Evolutionary conservation across 1,284 basidiomycete genomes (phyloP).

Genomic region (Naganishia cerealis): DNA sequence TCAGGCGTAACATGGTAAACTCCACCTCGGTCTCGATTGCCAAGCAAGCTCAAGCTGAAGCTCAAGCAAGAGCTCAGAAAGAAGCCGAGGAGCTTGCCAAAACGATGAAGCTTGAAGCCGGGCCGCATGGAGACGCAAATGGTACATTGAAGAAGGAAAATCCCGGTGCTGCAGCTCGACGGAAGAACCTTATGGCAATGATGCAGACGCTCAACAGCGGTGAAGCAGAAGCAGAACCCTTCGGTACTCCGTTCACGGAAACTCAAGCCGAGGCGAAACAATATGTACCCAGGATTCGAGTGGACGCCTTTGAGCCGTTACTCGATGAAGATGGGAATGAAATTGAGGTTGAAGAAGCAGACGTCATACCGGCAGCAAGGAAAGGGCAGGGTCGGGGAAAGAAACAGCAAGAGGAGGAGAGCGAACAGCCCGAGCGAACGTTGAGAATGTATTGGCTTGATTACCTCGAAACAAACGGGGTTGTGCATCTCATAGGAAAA

Average conservation of each 20-base stretch:
- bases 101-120: conserved; percentile 1
- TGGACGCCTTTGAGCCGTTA: conserved; percentile 33
- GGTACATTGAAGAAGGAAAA: conserved; percentile 10
- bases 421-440: conserved; percentile 60
- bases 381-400: conserved; percentile 30
- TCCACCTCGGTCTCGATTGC: conserved; percentile 29
- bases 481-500: conserved; percentile 81
- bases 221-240: conserved; percentile 21
- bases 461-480: conserved; percentile 76
- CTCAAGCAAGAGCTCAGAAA: conserved; percentile 24
- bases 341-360: conserved; percentile 21
- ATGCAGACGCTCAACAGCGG: conserved; percentile 32
- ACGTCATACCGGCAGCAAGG: neutral
- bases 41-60: conserved; percentile 29
- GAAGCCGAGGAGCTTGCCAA: conserved; percentile 30
- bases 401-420: conserved; percentile 61
- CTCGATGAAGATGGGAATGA: conserved; percentile 25
- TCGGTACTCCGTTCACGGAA: conserved; percentile 29
- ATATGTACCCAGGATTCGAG: conserved; percentile 29
- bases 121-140: neutral
- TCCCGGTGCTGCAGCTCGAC: conserved; percentile 20
- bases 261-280: conserved; percentile 29
- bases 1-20: conserved; percentile 32
- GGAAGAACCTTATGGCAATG: conserved; percentile 32
- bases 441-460: conserved; percentile 93